These are phyloP conservation scores for Diphasiastrum complanatum DNA, from an alignment of 83 land plant species.

Conservation along the genomic window DNA sequence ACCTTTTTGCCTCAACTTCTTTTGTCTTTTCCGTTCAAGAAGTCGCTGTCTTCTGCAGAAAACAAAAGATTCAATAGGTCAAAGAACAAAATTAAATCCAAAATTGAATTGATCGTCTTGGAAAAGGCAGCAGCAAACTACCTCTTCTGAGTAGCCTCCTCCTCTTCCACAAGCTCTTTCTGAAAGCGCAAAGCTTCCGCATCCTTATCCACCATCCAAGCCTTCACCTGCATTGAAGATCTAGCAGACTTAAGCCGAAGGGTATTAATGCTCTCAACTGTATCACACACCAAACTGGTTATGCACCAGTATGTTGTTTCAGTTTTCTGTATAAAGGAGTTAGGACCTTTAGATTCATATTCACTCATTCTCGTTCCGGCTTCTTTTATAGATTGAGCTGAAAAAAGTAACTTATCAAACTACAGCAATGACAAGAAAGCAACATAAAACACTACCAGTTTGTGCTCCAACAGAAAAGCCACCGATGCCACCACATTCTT, in stretches of 20 bases:
- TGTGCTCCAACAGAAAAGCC: conserved; percentile 7
- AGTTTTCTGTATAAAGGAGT: not conserved
- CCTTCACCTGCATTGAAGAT: too few relatives aligned
- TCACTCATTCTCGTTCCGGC: not conserved
- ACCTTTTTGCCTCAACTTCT: conserved; percentile 1
- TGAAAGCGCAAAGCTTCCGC: too few relatives aligned
- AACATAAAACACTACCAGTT: conserved; percentile 3
- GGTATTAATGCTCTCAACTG: not conserved
- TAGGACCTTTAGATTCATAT: not conserved
- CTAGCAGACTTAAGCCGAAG: too few relatives aligned
- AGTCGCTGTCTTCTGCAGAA: not conserved
- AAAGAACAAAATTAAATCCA: too few relatives aligned
- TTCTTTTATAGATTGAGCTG: not conserved
- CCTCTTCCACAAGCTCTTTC: too few relatives aligned
- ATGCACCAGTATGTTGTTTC: not conserved
- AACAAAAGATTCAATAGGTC: not conserved
- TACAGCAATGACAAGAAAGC: too few relatives aligned
- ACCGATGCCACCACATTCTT: conserved; percentile 10
- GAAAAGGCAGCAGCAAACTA: too few relatives aligned
- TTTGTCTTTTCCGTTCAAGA: conserved; percentile 1
- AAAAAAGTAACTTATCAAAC: not conserved
- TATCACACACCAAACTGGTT: not conserved
- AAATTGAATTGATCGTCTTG: too few relatives aligned
- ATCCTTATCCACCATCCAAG: too few relatives aligned
- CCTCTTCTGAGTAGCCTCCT: too few relatives aligned